Conservation (phyloP, 306 rosid species). For the Glycyrrhiza uralensis region DNA sequence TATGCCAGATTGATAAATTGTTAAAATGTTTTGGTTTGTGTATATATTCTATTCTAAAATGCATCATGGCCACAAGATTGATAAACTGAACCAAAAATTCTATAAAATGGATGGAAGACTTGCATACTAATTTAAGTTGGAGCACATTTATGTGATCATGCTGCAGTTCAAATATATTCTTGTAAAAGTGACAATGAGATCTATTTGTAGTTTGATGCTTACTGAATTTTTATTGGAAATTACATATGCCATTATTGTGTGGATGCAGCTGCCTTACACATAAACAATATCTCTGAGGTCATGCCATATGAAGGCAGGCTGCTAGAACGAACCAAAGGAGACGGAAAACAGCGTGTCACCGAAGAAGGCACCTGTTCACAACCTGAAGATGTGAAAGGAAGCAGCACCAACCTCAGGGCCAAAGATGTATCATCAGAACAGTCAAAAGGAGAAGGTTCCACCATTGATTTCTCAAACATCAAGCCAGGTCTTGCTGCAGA, state of each 20-base stretch:
- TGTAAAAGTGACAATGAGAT: not conserved
- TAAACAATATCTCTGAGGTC: constrained; percentile 50
- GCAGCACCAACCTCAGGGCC: constrained; percentile 59
- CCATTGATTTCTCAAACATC: constrained; percentile 62
- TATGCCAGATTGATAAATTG: constrained; percentile 7
- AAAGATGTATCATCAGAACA: constrained; percentile 62
- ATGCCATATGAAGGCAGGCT: constrained; percentile 56
- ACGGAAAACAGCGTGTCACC: constrained; percentile 56
- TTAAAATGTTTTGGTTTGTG: not conserved
- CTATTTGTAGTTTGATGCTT: not conserved
- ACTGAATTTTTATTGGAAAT: constrained; percentile 13
- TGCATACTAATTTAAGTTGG: not conserved
- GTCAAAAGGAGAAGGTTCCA: constrained; percentile 46
- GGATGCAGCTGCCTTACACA: constrained; percentile 50
- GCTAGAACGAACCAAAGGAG: constrained; percentile 58
- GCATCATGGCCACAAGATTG: not conserved
- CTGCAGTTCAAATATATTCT: not conserved
- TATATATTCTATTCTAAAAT: not conserved
- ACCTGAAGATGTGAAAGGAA: constrained; percentile 72
- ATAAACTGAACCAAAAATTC: not conserved
- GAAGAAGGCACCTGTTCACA: constrained; percentile 77
- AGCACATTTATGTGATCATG: not conserved
- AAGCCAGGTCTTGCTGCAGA: constrained; percentile 89
- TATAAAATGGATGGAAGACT: constrained; percentile 1
- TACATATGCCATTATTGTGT: constrained; percentile 24